Percentiles rank a stretch among this genome's conserved stretches.
Evolutionary conservation across 2,329 filamentous ascomycete genomes (phyloP).

Genomic region (Monilinia aucupariae): DNA sequence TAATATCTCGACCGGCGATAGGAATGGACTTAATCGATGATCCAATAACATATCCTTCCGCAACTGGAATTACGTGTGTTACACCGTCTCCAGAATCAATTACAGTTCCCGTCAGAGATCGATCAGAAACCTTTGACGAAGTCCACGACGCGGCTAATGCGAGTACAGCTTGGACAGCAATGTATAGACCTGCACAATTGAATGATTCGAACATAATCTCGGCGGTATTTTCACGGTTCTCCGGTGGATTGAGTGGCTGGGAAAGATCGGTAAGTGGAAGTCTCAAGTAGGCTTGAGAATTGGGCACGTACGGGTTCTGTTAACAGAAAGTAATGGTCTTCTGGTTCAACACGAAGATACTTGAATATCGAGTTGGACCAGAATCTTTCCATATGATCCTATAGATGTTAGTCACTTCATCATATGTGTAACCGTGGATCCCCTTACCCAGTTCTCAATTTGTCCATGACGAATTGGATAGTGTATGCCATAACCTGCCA

Average conservation of each 20-base stretch:
- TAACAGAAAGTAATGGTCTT: slow-evolving; percentile 97
- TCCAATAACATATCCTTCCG: slow-evolving; percentile 97
- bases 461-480: slow-evolving; percentile 98
- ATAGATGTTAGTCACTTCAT: slow-evolving; percentile 24
- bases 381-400: slow-evolving; percentile 99
- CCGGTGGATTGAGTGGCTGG: slow-evolving; percentile 91
- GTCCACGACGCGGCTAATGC: slow-evolving; percentile 98
- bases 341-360: slow-evolving; percentile 93
- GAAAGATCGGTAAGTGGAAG: slow-evolving; percentile 8
- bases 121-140: slow-evolving; percentile 93
- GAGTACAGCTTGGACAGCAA: slow-evolving; percentile 94
- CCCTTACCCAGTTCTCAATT: slow-evolving; percentile 91
- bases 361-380: slow-evolving; percentile 99
- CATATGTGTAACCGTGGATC: background rate
- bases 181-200: slow-evolving; percentile 98
- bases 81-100: slow-evolving; percentile 99
- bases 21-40: slow-evolving; percentile 99
- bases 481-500: slow-evolving; percentile 81
- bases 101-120: slow-evolving; percentile 92
- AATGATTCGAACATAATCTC: slow-evolving; percentile 99
- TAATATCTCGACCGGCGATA: slow-evolving; percentile 95
- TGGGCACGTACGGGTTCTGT: slow-evolving; percentile 75
- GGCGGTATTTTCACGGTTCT: slow-evolving; percentile 98
- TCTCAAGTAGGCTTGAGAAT: background rate
- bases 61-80: slow-evolving; percentile 97